A percentile compares a stretch with the other conserved stretches of the same genome.
Conservation (phyloP, 306 rosid species). For the Mimosa pudica region DNA sequence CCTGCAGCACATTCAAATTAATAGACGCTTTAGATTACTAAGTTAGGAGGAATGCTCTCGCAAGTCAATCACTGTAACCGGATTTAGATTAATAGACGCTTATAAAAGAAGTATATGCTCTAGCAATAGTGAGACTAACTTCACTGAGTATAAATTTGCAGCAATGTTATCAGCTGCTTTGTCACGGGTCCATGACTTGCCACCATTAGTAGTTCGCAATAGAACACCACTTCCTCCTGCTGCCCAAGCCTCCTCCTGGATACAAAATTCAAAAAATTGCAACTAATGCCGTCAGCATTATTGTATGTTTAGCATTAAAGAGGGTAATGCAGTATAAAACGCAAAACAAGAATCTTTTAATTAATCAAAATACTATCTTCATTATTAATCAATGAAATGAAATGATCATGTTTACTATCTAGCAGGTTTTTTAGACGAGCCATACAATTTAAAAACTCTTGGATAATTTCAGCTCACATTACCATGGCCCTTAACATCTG, state of each 20-base stretch:
- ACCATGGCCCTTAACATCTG: conserved; percentile 4
- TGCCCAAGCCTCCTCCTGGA: conserved; percentile 99
- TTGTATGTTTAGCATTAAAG: conserved; percentile 11
- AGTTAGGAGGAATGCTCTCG: not conserved
- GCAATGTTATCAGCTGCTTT: conserved; percentile 98
- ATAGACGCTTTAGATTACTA: not conserved
- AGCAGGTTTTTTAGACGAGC: not conserved
- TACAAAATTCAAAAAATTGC: conserved; percentile 22
- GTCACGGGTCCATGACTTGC: conserved; percentile 92
- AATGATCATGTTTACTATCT: not conserved
- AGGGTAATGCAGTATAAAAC: not conserved
- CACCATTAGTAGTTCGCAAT: conserved; percentile 87
- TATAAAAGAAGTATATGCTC: conserved; percentile 11
- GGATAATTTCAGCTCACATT: not conserved
- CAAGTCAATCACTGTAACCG: not conserved
- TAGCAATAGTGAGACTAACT: conserved; percentile 57
- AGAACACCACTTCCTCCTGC: conserved; percentile 98
- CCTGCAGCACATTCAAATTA: conserved; percentile 46
- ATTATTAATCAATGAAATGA: not conserved
- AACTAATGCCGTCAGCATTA: conserved; percentile 3
- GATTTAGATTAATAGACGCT: not conserved
- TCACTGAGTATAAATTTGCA: conserved; percentile 92
- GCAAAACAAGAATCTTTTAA: not conserved
- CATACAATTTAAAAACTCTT: not conserved
- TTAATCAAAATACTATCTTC: not conserved